phyloP scores from a whole-genome alignment of 331 rosid species.

The Saraca asoca region DNA sequence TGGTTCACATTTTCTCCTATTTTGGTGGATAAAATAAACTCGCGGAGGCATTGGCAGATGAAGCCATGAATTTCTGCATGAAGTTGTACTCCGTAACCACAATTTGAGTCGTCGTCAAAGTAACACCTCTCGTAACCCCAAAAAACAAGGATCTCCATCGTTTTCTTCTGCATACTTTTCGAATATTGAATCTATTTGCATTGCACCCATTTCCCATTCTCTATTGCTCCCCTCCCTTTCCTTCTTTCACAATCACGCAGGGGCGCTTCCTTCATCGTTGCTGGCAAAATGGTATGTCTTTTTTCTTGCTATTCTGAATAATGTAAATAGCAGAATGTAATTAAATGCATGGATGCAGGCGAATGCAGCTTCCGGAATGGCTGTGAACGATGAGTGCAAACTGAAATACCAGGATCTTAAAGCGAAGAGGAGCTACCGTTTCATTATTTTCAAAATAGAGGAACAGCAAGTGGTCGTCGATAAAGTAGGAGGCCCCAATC shows the following conservation, averaged over 20 bases:
- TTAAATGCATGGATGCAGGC: slow-evolving; percentile 53
- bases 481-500: slow-evolving; percentile 56
- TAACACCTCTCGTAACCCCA: slow-evolving; percentile 55
- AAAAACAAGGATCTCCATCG: slow-evolving; percentile 64
- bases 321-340: too few species aligned
- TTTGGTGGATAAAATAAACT: slow-evolving; percentile 26
- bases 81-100: slow-evolving; percentile 45
- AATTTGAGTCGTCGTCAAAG: slow-evolving; percentile 43
- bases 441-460: slow-evolving; percentile 74
- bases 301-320: not conserved
- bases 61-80: slow-evolving; percentile 38
- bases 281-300: slow-evolving; percentile 73
- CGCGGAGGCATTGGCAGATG: not conserved
- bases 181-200: slow-evolving; percentile 18
- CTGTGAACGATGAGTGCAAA: slow-evolving; percentile 85
- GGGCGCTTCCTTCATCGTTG: slow-evolving; percentile 47
- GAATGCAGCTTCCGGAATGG: slow-evolving; percentile 89
- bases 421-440: slow-evolving; percentile 68
- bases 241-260: slow-evolving; percentile 47
- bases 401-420: slow-evolving; percentile 73
- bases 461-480: slow-evolving; percentile 67
- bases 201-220: slow-evolving; percentile 52
- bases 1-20: slow-evolving; percentile 1
- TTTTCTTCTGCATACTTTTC: slow-evolving; percentile 33
- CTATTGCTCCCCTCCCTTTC: slow-evolving; percentile 35